Evolutionary conservation across 2,329 filamentous ascomycete species (phyloP).

Genomic region (Penicillium fuscoglaucum): DNA sequence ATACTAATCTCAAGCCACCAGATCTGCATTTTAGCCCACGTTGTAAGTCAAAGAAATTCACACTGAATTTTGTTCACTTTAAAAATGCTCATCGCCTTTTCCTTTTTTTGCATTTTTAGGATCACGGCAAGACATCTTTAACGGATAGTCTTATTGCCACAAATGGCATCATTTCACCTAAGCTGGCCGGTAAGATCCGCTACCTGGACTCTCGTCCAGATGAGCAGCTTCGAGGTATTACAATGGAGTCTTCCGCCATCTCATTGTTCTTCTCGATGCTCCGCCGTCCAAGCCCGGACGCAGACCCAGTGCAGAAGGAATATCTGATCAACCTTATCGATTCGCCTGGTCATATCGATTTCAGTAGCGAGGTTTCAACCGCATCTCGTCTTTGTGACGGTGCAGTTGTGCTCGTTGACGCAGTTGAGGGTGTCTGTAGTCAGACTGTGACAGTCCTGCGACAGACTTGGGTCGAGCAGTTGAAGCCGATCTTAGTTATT

Average conservation of each 20-base stretch:
- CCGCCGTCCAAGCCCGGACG: conserved; percentile 68
- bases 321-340: conserved; percentile 98
- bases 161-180: conserved; percentile 98
- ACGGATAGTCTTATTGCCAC: conserved; percentile 95
- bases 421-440: conserved; percentile 96
- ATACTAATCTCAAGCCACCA: conserved; percentile 51
- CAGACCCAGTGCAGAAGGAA: conserved; percentile 72
- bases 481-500: conserved; percentile 91
- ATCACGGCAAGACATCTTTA: conserved; percentile 97
- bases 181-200: conserved; percentile 94
- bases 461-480: conserved; percentile 92
- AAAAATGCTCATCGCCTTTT: conserved; percentile 5
- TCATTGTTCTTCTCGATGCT: conserved; percentile 94
- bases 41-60: conserved; percentile 55
- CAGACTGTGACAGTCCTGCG: conserved; percentile 96
- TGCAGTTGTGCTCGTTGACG: conserved; percentile 90
- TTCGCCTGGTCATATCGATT: conserved; percentile 97
- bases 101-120: conserved; percentile 48
- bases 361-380: conserved; percentile 96
- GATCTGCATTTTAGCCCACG: conserved; percentile 95
- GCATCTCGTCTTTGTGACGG: conserved; percentile 93
- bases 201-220: conserved; percentile 96
- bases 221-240: conserved; percentile 93
- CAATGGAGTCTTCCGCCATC: conserved; percentile 99
- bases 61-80: neutral